Conservation (phyloP, 257 asterid species). For the Fraxinus quadrangulata region DNA sequence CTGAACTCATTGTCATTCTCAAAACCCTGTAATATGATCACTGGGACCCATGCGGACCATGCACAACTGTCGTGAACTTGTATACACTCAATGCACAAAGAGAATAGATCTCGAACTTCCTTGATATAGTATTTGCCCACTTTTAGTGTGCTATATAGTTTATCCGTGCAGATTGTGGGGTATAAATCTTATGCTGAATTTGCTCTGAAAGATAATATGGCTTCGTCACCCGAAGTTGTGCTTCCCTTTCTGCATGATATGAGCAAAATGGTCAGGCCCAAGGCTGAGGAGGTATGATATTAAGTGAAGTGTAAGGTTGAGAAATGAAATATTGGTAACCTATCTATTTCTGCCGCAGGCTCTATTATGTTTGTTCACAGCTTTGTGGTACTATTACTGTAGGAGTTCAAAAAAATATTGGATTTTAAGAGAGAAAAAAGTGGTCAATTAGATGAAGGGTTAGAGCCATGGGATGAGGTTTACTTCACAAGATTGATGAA, state of each 20-base stretch:
- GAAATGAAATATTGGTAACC: slow-evolving; percentile 1
- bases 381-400: slow-evolving; percentile 27
- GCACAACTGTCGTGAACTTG: neutral
- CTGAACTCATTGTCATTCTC: slow-evolving; percentile 24
- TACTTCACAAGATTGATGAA: slow-evolving; percentile 83
- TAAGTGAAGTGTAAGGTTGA: slow-evolving; percentile 19
- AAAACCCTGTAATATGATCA: slow-evolving; percentile 21
- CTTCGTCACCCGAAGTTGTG: slow-evolving; percentile 88
- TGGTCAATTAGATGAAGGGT: slow-evolving; percentile 49
- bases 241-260: slow-evolving; percentile 74
- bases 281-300: slow-evolving; percentile 78
- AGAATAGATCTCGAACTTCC: neutral
- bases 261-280: slow-evolving; percentile 79
- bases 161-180: slow-evolving; percentile 72
- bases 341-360: slow-evolving; percentile 9
- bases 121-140: neutral
- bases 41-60: neutral
- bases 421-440: slow-evolving; percentile 59
- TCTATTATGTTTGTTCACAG: slow-evolving; percentile 12
- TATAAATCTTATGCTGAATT: slow-evolving; percentile 73
- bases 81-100: neutral
- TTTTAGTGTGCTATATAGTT: neutral
- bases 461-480: slow-evolving; percentile 98
- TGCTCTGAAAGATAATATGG: slow-evolving; percentile 80
- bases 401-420: slow-evolving; percentile 75